Evolutionary conservation across 2,329 filamentous ascomycete species (phyloP).

Genomic region (Exophiala sp.): DNA sequence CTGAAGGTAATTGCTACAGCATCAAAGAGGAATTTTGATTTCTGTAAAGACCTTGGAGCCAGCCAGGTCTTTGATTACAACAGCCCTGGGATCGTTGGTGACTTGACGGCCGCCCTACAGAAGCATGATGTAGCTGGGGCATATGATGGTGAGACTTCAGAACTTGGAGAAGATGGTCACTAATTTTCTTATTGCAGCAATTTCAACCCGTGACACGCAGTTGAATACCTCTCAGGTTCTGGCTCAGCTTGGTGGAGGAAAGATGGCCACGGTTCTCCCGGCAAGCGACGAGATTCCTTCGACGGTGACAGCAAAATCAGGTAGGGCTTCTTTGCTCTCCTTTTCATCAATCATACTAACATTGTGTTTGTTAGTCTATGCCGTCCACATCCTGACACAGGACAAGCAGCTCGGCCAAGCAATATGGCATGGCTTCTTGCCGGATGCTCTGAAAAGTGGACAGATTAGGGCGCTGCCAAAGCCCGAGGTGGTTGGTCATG

Average conservation of each 20-base stretch:
- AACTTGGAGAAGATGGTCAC: not conserved
- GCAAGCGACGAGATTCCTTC: constrained; percentile 18
- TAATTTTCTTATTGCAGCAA: constrained; percentile 4
- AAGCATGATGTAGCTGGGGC: constrained; percentile 9
- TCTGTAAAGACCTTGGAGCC: constrained; percentile 45
- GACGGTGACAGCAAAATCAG: constrained; percentile 11
- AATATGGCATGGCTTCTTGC: constrained; percentile 34
- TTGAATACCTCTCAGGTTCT: constrained; percentile 20
- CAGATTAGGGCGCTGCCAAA: constrained; percentile 33
- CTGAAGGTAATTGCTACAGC: constrained; percentile 40
- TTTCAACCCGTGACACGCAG: constrained; percentile 16
- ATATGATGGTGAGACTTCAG: constrained; percentile 19
- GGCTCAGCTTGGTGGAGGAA: constrained; percentile 23
- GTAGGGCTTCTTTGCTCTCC: constrained; percentile 6
- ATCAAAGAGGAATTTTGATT: constrained; percentile 43
- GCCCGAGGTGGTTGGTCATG: constrained; percentile 38
- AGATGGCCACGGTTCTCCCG: constrained; percentile 11
- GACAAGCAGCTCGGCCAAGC: constrained; percentile 30
- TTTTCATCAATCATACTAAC: constrained; percentile 1
- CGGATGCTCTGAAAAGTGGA: constrained; percentile 32
- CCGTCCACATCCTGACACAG: constrained; percentile 13
- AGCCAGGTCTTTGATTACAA: constrained; percentile 45
- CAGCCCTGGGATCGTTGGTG: constrained; percentile 19
- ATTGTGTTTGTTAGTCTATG: constrained; percentile 12
- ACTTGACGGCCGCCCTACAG: constrained; percentile 22